phyloP scores from a whole-genome alignment of 495 filamentous ascomycete species.

The Neurospora sp. region DNA sequence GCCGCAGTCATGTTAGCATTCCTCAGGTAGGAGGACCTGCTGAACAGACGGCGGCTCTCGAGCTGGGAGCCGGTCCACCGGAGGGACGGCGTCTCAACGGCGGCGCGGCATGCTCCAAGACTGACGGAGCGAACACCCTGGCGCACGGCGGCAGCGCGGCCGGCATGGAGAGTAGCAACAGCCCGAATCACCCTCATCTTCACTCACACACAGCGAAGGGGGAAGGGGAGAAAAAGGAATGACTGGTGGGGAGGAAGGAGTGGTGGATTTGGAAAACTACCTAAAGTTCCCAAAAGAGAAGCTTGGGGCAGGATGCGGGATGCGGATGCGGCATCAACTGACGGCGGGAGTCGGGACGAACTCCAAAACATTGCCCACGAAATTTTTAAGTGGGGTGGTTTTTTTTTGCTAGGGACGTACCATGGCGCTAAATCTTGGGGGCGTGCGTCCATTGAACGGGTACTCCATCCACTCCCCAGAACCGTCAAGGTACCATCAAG shows the following conservation, averaged over 20 bases:
- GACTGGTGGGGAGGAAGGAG: constrained; percentile 8
- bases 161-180: constrained; percentile 31
- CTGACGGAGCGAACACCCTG: constrained; percentile 24
- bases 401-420: neutral
- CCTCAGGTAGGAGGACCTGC: constrained; percentile 10
- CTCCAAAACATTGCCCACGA: constrained; percentile 11
- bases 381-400: constrained; percentile 24
- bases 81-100: constrained; percentile 4
- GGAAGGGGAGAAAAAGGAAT: constrained; percentile 14
- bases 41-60: constrained; percentile 19
- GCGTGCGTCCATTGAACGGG: neutral
- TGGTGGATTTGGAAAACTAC: neutral
- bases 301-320: constrained; percentile 7
- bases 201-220: constrained; percentile 2
- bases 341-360: constrained; percentile 4
- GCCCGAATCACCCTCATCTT: constrained; percentile 38
- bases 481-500: neutral
- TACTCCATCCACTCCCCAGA: neutral
- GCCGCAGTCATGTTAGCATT: constrained; percentile 20
- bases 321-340: constrained; percentile 2
- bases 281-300: constrained; percentile 3
- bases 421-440: neutral
- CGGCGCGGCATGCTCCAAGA: constrained; percentile 12
- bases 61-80: constrained; percentile 11
- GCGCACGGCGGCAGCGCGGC: constrained; percentile 22